Base-by-base conservation (phyloP, 2,329 filamentous ascomycete genomes). In the Phoma sp. region DNA sequence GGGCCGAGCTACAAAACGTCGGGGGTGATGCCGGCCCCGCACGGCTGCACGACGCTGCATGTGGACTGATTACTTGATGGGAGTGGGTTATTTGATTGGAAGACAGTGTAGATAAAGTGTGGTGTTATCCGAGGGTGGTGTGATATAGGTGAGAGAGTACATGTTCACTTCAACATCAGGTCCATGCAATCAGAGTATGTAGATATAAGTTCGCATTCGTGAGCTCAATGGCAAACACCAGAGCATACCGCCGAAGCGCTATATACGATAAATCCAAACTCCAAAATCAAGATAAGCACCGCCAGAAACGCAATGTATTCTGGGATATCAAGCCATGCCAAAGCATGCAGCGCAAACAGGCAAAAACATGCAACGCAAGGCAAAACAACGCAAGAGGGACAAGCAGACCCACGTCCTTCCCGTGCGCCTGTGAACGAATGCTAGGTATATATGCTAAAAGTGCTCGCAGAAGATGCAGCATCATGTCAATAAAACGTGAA, bases 391-490 rank as follows among this genome's bases (percentile, higher is more conserved):
- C 20, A 20, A 28, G 9, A 30, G 18, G 18, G 17, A 29, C 6
- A 26, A 43, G 29, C 32, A 47, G 40, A 56, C 46, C 34, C 39
- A 58, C 21, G 37, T 48, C 50, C 42, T 47, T 43, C 49, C 46
- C 28, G 47, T 56, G 48, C 60, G 62, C 59, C 57, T 26, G 23
- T 36, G 20, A 36, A 32, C 21, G 50, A 45, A 60, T 57, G 53
- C 56, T 56, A 48, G 52, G 52, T 53, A 54, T 54, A 54, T 58
- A 53, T 45, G 39, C 56, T 39, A 42, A 36, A 53, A 28, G 61
- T 61, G 59, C 65, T 54, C 56, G 59, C 59, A 42, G 48, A 50
- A 56, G 54, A 62, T 67, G 66, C 65, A 64, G 62, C 58, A 52
- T 52, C 29, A 39, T 32, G 42, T 57, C 40, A 32, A 47, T 51